These are phyloP conservation scores for Lichtheimia ramosa DNA, from an alignment of 371 early-diverging fungal genomes.

Conservation along the genomic window DNA sequence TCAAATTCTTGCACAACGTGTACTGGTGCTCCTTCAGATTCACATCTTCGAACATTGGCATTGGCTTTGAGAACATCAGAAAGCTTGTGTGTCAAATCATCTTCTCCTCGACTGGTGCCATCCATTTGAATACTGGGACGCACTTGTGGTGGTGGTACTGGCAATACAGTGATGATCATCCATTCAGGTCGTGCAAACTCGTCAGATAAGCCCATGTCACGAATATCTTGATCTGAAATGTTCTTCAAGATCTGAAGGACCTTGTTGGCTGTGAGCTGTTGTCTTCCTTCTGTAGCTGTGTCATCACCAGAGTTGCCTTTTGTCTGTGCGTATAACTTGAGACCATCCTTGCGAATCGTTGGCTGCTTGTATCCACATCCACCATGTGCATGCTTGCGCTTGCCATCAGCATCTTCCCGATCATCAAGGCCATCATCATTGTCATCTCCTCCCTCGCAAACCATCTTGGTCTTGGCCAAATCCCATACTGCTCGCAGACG, in stretches of 20 bases:
- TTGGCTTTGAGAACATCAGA: slow-evolving; percentile 98
- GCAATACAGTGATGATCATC: slow-evolving; percentile 95
- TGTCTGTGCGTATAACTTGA: slow-evolving; percentile 80
- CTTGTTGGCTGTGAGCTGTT: slow-evolving; percentile 79
- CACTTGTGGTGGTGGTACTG: slow-evolving; percentile 98
- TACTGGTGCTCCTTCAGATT: slow-evolving; percentile 96
- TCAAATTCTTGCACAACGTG: slow-evolving; percentile 97
- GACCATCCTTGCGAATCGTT: slow-evolving; percentile 85
- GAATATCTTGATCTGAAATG: slow-evolving; percentile 90
- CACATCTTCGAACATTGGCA: slow-evolving; percentile 83
- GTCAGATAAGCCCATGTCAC: slow-evolving; percentile 90
- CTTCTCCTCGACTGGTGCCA: slow-evolving; percentile 92
- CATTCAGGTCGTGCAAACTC: slow-evolving; percentile 98
- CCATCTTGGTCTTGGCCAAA: slow-evolving; percentile 82
- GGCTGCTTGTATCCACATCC: slow-evolving; percentile 98
- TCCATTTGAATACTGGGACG: slow-evolving; percentile 99
- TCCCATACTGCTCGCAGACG: slow-evolving; percentile 93
- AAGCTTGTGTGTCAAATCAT: slow-evolving; percentile 98
- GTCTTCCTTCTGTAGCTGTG: slow-evolving; percentile 63
- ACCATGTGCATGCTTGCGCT: slow-evolving; percentile 68
- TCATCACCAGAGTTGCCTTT: slow-evolving; percentile 62
- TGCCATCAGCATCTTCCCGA: slow-evolving; percentile 43
- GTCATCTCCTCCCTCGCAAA: slow-evolving; percentile 87
- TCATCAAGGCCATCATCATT: slow-evolving; percentile 53
- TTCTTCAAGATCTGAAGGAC: slow-evolving; percentile 89